Base-by-base conservation (phyloP, 2,329 filamentous ascomycete genomes). In the Chaetomium globosum region DNA sequence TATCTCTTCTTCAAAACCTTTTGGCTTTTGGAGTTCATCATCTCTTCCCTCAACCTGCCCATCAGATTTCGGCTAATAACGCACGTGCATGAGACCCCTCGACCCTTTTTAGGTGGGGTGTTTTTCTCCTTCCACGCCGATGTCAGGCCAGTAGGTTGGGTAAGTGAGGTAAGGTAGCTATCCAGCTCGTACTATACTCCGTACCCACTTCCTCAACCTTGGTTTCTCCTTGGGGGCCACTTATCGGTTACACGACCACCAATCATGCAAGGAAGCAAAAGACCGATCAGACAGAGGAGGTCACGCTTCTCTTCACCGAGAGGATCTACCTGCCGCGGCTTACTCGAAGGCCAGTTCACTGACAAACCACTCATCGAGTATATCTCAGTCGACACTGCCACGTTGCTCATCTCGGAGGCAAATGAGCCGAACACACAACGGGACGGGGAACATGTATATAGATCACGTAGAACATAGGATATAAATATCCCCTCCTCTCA, bases 211-310 rank as follows among this genome's bases (percentile, higher is more conserved):
- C 39, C 39, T 43, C 39, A 43, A 43, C 39, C 39, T 43, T 43
- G 39, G 39, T 43, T 43, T 43, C 16, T n/a, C n/a, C 39, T 43
- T 16, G 16, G 19, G 39, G 39, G 16, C 39, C 39, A n/a, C 39
- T 55, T 55, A 33, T 36, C 53, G 53, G 53, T 55, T 55, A 36
- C 30, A 36, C 30, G 19, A 21, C 30, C 30, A n/a, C 53, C 53
- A 55, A 55, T 55, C 30, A 36, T 36, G 30, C 30, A 36, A 36
- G 23, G 21, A n/a, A 9, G 5, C 30, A 36, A 21, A 55, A 55
- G n/a, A 55, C 53, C 53, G 53, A 55, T 55, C 53, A 55, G 23
- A 36, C 9, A 10, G 16, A 13, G 10, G 21, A 21, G 16, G 30
- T 19, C 21, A 43, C 39, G 39, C 39, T n/a, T 43, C 5, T 19